A percentile compares a stretch with the other conserved stretches of the same genome.
These are phyloP conservation scores for Phytopythium helicoides DNA, from an alignment of 352 stramenopile species.

Conservation along the genomic window DNA sequence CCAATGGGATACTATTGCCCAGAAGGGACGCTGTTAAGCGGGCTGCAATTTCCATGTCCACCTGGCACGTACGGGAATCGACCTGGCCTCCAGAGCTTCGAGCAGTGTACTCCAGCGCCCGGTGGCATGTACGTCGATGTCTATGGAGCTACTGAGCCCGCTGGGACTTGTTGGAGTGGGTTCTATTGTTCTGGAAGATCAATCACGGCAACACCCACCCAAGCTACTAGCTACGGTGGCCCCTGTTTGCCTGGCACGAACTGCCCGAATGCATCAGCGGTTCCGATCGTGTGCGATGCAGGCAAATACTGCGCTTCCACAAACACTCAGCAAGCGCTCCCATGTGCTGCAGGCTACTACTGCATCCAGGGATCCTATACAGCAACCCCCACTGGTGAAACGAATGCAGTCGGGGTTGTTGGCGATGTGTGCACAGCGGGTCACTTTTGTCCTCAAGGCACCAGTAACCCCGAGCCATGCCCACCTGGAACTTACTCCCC, in stretches of 20 bases:
- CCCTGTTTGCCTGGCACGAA: slow-evolving; percentile 85
- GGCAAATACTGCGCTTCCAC: slow-evolving; percentile 79
- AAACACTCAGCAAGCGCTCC: slow-evolving; percentile 64
- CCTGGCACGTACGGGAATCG: slow-evolving; percentile 73
- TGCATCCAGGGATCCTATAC: slow-evolving; percentile 87
- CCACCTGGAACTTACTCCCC: slow-evolving; percentile 66
- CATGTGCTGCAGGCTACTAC: slow-evolving; percentile 83
- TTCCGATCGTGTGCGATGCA: slow-evolving; percentile 79
- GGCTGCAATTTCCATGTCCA: slow-evolving; percentile 65
- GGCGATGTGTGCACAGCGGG: slow-evolving; percentile 67
- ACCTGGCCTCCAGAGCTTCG: slow-evolving; percentile 32
- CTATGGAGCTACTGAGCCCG: slow-evolving; percentile 44
- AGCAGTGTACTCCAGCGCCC: slow-evolving; percentile 65
- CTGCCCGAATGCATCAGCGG: slow-evolving; percentile 79
- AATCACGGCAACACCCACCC: slow-evolving; percentile 42
- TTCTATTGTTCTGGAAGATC: slow-evolving; percentile 83
- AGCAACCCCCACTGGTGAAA: slow-evolving; percentile 60
- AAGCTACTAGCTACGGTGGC: slow-evolving; percentile 37
- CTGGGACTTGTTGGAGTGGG: slow-evolving; percentile 63
- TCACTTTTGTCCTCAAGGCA: slow-evolving; percentile 76
- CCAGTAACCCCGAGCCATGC: slow-evolving; percentile 81
- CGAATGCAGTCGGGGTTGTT: slow-evolving; percentile 69
- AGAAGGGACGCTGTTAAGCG: slow-evolving; percentile 38
- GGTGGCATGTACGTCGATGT: slow-evolving; percentile 62
- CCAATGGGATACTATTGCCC: slow-evolving; percentile 85